phyloP scores from a whole-genome alignment of 176 grass and related monocot species.

The Carex scoparia region DNA sequence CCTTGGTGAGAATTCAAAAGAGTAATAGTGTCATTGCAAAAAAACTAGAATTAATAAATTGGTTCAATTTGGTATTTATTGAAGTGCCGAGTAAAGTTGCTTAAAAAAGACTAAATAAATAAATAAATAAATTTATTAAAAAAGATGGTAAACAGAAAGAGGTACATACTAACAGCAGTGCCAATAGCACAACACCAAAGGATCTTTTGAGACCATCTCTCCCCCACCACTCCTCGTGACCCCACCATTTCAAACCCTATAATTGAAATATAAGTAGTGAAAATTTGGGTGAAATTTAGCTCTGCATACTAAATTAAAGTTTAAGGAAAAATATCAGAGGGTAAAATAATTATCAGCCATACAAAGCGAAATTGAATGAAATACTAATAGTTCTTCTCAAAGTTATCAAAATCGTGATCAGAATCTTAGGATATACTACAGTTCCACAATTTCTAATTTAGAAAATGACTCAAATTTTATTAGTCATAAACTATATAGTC shows the following conservation, averaged over 20 bases:
- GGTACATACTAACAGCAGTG: slow-evolving; percentile 67
- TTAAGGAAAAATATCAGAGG: neutral
- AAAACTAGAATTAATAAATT: neutral
- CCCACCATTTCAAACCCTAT: slow-evolving; percentile 12
- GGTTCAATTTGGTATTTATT: neutral
- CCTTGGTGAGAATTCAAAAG: neutral
- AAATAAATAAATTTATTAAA: neutral
- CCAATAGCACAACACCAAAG: slow-evolving; percentile 80
- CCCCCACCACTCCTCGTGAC: slow-evolving; percentile 46
- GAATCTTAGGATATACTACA: neutral
- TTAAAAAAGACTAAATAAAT: neutral
- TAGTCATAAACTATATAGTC: neutral
- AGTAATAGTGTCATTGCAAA: neutral
- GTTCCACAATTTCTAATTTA: neutral
- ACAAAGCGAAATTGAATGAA: neutral
- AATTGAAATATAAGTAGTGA: neutral
- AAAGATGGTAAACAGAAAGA: slow-evolving; percentile 4
- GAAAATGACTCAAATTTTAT: neutral
- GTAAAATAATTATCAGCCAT: neutral
- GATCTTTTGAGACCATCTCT: slow-evolving; percentile 81
- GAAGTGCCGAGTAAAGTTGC: neutral
- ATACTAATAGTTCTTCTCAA: neutral
- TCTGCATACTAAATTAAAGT: neutral
- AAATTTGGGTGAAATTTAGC: neutral
- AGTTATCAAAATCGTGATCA: neutral